Percentiles rank a stretch among this genome's conserved stretches.
Evolutionary conservation across 108 stramenopile species (phyloP).

Genomic region (Licmophora abbreviata): DNA sequence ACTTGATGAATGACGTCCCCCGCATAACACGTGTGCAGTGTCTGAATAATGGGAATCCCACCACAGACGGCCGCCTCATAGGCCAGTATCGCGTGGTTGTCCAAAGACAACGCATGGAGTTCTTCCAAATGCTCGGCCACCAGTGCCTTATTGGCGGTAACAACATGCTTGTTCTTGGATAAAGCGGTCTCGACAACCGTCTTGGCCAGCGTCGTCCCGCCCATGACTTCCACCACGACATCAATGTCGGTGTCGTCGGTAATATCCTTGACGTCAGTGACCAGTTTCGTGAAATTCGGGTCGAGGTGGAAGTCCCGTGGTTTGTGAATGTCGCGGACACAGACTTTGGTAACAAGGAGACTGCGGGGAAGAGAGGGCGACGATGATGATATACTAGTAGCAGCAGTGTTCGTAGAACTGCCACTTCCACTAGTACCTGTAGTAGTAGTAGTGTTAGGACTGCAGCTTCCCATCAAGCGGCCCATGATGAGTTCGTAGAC

Average conservation of each 20-base stretch:
- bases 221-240: constrained; percentile 70
- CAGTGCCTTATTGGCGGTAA: constrained; percentile 81
- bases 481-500: constrained; percentile 75
- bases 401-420: not conserved
- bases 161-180: constrained; percentile 48
- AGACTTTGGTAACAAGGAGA: constrained; percentile 73
- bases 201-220: constrained; percentile 51
- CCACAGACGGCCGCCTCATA: constrained; percentile 84
- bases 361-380: not conserved
- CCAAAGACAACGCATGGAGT: constrained; percentile 1
- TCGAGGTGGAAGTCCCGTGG: constrained; percentile 68
- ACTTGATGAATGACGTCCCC: constrained; percentile 67
- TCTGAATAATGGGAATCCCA: constrained; percentile 78
- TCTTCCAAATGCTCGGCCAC: constrained; percentile 65
- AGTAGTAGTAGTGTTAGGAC: no score
- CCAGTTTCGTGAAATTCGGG: constrained; percentile 26
- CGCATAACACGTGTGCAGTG: constrained; percentile 49
- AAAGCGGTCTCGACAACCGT: constrained; percentile 49
- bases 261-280: constrained; percentile 54
- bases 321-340: constrained; percentile 69
- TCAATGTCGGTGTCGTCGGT: constrained; percentile 57
- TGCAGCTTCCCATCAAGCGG: constrained; percentile 18
- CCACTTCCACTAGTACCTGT: no score
- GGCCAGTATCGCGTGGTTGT: constrained; percentile 25
- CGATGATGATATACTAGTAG: not conserved